phyloP scores from a whole-genome alignment of 176 grass and related monocot genomes.

The Microstegium vimineum region DNA sequence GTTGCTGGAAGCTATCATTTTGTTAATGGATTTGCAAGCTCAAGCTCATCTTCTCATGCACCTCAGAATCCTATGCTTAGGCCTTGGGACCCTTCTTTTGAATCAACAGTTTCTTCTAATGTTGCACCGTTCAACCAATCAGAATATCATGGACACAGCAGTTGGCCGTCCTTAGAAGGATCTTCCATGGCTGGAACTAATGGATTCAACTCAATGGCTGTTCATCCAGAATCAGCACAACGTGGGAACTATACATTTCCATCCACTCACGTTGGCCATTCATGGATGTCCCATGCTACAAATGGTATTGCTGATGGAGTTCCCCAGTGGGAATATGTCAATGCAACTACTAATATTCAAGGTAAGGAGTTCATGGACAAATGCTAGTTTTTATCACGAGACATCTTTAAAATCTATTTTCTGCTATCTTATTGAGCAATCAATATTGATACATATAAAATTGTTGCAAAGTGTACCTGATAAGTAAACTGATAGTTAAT shows the following conservation, averaged over 20 bases:
- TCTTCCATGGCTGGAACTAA: slow-evolving; percentile 34
- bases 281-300: slow-evolving; percentile 52
- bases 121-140: slow-evolving; percentile 27
- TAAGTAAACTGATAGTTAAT: slow-evolving; percentile 17
- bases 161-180: slow-evolving; percentile 44
- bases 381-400: neutral
- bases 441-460: neutral
- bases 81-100: slow-evolving; percentile 50
- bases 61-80: slow-evolving; percentile 42
- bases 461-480: neutral
- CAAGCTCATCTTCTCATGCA: slow-evolving; percentile 54
- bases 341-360: slow-evolving; percentile 40
- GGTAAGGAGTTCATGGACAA: slow-evolving; percentile 28
- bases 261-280: slow-evolving; percentile 29
- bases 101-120: slow-evolving; percentile 44
- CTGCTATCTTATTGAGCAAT: slow-evolving; percentile 1
- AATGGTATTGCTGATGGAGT: slow-evolving; percentile 47
- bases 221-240: slow-evolving; percentile 39
- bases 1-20: slow-evolving; percentile 40
- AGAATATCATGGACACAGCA: slow-evolving; percentile 41
- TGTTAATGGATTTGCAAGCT: slow-evolving; percentile 57
- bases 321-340: slow-evolving; percentile 42
- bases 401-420: neutral
- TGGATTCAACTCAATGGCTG: slow-evolving; percentile 31
- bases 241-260: slow-evolving; percentile 44